Evolutionary conservation across 202 grass and related monocot genomes (phyloP).

Genomic region (Eragrostis tef): DNA sequence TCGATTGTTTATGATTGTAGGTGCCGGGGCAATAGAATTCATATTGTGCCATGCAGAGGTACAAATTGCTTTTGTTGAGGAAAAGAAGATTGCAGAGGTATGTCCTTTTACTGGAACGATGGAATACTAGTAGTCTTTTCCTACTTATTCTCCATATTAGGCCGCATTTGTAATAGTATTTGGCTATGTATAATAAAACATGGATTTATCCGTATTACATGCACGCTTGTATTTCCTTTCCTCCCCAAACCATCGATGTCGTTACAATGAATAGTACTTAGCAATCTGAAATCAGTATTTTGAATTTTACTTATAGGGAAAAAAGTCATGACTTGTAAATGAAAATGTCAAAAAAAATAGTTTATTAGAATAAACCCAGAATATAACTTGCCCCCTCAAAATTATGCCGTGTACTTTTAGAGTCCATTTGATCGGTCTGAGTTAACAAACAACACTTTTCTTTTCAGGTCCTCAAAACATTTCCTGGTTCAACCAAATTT

Average conservation of each 20-base stretch:
- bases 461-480: conserved; percentile 85
- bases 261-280: conserved; percentile 12
- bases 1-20: conserved; percentile 53
- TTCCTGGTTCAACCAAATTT: conserved; percentile 64
- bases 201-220: not conserved
- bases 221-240: not conserved
- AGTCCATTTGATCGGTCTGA: not conserved
- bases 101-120: conserved; percentile 14
- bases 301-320: not conserved
- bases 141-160: not conserved
- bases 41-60: conserved; percentile 95
- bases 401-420: conserved; percentile 3
- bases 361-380: conserved; percentile 27
- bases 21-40: conserved; percentile 89
- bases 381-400: not conserved
- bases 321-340: not conserved
- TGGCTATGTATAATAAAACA: conserved; percentile 15
- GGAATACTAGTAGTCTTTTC: not conserved
- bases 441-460: conserved; percentile 2
- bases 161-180: too few relatives aligned
- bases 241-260: not conserved
- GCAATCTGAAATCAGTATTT: conserved; percentile 26
- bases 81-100: conserved; percentile 70
- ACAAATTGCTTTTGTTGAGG: conserved; percentile 88
- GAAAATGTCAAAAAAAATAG: not conserved